These are phyloP conservation scores for Penicillium bialowiezense DNA, from an alignment of 495 filamentous ascomycete species.

Conservation along the genomic window DNA sequence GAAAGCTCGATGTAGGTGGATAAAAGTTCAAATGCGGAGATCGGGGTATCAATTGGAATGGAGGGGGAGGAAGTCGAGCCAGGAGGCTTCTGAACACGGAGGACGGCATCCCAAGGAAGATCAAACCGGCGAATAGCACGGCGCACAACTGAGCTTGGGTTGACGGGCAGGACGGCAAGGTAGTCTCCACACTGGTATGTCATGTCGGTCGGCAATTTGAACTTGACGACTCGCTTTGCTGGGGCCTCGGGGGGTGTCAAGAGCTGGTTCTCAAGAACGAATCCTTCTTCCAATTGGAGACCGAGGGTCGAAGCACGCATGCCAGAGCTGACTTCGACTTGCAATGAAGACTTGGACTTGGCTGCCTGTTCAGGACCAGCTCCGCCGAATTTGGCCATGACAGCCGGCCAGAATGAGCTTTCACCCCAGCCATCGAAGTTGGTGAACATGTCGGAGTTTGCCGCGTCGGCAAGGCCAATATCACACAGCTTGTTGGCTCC, in stretches of 20 bases:
- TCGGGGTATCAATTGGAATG: slow-evolving; percentile 56
- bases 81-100: slow-evolving; percentile 40
- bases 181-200: slow-evolving; percentile 73
- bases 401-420: slow-evolving; percentile 60
- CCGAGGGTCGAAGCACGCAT: slow-evolving; percentile 59
- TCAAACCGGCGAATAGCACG: slow-evolving; percentile 52
- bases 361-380: slow-evolving; percentile 22
- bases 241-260: slow-evolving; percentile 55
- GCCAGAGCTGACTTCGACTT: slow-evolving; percentile 57
- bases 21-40: slow-evolving; percentile 61
- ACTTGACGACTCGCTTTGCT: slow-evolving; percentile 62
- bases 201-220: slow-evolving; percentile 63
- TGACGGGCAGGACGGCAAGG: slow-evolving; percentile 68
- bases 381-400: slow-evolving; percentile 45
- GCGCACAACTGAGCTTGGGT: slow-evolving; percentile 55
- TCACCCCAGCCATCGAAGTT: slow-evolving; percentile 74
- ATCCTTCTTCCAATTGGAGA: slow-evolving; percentile 63
- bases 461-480: slow-evolving; percentile 60
- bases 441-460: slow-evolving; percentile 61
- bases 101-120: slow-evolving; percentile 59
- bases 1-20: slow-evolving; percentile 70
- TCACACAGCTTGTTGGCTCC: slow-evolving; percentile 55
- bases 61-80: slow-evolving; percentile 41
- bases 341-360: slow-evolving; percentile 35
- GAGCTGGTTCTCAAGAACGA: slow-evolving; percentile 51